Percentiles rank a stretch among this genome's conserved stretches.
Conservation (phyloP, 495 filamentous ascomycete genomes). For the Neurospora sp. region DNA sequence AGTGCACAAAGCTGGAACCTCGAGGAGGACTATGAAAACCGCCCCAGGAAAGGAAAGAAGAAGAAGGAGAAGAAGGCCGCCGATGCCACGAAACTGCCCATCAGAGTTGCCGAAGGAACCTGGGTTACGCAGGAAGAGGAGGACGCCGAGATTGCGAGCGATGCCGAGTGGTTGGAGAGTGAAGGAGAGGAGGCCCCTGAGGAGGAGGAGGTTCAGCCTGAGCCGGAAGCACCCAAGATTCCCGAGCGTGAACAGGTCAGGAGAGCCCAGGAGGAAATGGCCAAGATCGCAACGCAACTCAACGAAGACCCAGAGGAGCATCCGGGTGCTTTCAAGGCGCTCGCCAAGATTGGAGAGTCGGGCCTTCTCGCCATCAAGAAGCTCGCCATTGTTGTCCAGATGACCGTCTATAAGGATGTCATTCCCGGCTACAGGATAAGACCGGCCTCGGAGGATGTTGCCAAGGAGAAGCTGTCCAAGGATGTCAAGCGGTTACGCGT, state of each 20-base stretch:
- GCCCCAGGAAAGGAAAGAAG: slow-evolving; percentile 60
- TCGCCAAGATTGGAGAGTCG: slow-evolving; percentile 65
- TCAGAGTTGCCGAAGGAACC: slow-evolving; percentile 68
- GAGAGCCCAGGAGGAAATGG: slow-evolving; percentile 86
- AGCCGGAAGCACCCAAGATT: slow-evolving; percentile 49
- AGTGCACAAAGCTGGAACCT: slow-evolving; percentile 61
- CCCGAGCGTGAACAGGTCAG: slow-evolving; percentile 67
- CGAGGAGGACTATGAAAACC: slow-evolving; percentile 82
- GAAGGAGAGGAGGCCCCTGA: slow-evolving; percentile 31
- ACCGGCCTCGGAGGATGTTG: slow-evolving; percentile 60
- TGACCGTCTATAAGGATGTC: slow-evolving; percentile 88
- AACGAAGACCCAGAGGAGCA: slow-evolving; percentile 94
- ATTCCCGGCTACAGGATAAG: slow-evolving; percentile 95
- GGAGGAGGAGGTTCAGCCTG: slow-evolving; percentile 22
- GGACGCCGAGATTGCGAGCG: slow-evolving; percentile 40
- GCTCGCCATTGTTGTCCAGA: slow-evolving; percentile 71
- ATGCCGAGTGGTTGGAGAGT: slow-evolving; percentile 45
- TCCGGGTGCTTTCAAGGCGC: slow-evolving; percentile 59
- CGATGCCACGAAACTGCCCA: slow-evolving; percentile 49
- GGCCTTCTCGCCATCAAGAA: slow-evolving; percentile 66
- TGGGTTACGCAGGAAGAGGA: slow-evolving; percentile 42
- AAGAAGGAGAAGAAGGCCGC: slow-evolving; percentile 53
- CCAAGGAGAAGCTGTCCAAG: slow-evolving; percentile 73
- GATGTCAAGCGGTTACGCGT: slow-evolving; percentile 71
- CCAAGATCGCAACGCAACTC: slow-evolving; percentile 65